These are phyloP conservation scores for Arthonia radiata DNA, from an alignment of 495 filamentous ascomycete species.

Conservation along the genomic window DNA sequence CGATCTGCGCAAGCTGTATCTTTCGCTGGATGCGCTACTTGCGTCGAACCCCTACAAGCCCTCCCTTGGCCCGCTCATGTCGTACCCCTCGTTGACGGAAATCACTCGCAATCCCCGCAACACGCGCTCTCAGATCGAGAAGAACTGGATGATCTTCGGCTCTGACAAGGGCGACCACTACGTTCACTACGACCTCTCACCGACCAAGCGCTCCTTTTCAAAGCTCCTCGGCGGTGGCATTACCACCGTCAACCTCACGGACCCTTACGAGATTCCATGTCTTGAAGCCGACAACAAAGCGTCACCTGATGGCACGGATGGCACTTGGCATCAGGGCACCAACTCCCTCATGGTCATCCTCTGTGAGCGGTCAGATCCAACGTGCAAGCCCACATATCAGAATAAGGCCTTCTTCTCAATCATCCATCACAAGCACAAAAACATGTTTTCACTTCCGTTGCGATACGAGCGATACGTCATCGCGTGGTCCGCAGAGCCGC, in stretches of 20 bases:
- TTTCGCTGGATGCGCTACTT: slow-evolving; percentile 13
- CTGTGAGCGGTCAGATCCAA: slow-evolving; percentile 20
- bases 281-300: slow-evolving; percentile 20
- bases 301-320: slow-evolving; percentile 7
- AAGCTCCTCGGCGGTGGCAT: slow-evolving; percentile 16
- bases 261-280: slow-evolving; percentile 12
- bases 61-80: slow-evolving; percentile 15
- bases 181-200: slow-evolving; percentile 24
- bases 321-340: slow-evolving; percentile 30
- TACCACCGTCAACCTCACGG: slow-evolving; percentile 17
- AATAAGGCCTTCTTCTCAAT: slow-evolving; percentile 27
- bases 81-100: slow-evolving; percentile 18
- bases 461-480: slow-evolving; percentile 29
- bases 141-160: slow-evolving; percentile 35
- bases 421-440: slow-evolving; percentile 25
- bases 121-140: slow-evolving; percentile 17
- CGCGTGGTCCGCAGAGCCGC: slow-evolving; percentile 18
- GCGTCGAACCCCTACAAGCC: slow-evolving; percentile 11
- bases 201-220: slow-evolving; percentile 19
- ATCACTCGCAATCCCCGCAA: slow-evolving; percentile 19
- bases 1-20: slow-evolving; percentile 21
- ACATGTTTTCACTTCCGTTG: slow-evolving; percentile 17
- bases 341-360: slow-evolving; percentile 27
- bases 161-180: slow-evolving; percentile 18
- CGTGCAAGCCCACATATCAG: slow-evolving; percentile 13